Conservation (phyloP, 2,329 filamentous ascomycete species). For the Lachnellula suecica region DNA sequence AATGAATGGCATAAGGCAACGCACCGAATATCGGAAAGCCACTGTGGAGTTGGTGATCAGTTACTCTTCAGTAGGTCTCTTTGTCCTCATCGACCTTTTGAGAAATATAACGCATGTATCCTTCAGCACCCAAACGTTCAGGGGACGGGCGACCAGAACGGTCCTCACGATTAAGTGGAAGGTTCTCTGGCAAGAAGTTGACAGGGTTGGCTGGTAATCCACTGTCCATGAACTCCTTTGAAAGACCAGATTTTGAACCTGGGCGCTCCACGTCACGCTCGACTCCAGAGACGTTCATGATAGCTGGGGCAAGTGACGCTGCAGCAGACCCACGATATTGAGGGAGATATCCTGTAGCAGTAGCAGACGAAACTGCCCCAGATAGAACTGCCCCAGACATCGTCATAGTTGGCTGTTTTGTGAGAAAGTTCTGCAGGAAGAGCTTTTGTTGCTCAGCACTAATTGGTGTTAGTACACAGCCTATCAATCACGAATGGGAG, state of each 20-base stretch:
- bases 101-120: conserved; percentile 25
- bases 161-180: conserved; percentile 12
- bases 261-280: conserved; percentile 12
- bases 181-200: conserved; percentile 22
- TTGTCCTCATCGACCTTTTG: conserved; percentile 22
- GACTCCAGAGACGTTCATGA: conserved; percentile 9
- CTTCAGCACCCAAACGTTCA: conserved; percentile 21
- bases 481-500: background rate
- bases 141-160: conserved; percentile 1
- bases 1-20: no score
- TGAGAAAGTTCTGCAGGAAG: conserved; percentile 34
- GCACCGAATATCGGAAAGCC: conserved; percentile 13
- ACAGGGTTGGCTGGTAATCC: background rate
- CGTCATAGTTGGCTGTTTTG: conserved; percentile 18
- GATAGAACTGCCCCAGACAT: conserved; percentile 28
- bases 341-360: conserved; percentile 33
- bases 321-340: conserved; percentile 32
- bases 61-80: conserved; percentile 16
- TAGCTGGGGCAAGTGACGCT: conserved; percentile 31
- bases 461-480: background rate
- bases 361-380: conserved; percentile 31
- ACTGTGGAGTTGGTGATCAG: conserved; percentile 20
- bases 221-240: background rate
- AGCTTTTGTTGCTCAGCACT: conserved; percentile 29
- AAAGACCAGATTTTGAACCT: conserved; percentile 7